Base-by-base conservation (phyloP, 805 yeast species). In the Brettanomyces sp. region DNA sequence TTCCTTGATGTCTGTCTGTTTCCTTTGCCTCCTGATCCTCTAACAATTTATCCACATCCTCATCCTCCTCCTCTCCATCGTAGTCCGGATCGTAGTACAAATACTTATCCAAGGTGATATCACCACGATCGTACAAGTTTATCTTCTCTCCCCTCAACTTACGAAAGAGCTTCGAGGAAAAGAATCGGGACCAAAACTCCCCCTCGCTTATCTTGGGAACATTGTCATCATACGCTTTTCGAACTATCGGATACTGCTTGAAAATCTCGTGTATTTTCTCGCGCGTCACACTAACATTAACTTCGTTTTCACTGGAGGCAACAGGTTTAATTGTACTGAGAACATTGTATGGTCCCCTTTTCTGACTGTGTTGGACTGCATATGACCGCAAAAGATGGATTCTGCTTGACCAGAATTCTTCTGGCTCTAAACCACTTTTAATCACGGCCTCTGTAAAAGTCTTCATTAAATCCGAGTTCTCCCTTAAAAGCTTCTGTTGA, bases 101-200 rank as follows among this genome's bases (percentile, higher is more conserved):
- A 59, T 91, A 93, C 56, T 84, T 82, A 63, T 93, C 99, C 49
- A 93, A 70, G 5, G 89, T 73, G 4, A 81, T 74, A 63, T 93
- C 98, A 45, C 93, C 89, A 51, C 95, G 74, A 51, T 86, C 87
- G 58, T 78, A 82, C 3, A 76, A 65, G 56, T 81, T 79, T 45
- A 88, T 76, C 52, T 80, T 81, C 58, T 93, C 98, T 48, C 99
- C 99, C 60, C 96, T 74, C 33, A 93, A 68, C 56, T 89, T 78
- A 53, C 96, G 73, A 58, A 90, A 93, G 49, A 93, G 67, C 56
- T 88, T 84, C 0, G 97, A 89, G 56, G 87, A 82, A 71, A 93
- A 93, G 57, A 93, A 93, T 50, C 97, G 70, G 9, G 95, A 87
- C 99, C 99, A 93, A 56, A 93, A 93, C 58, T 85, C 95, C 38